Percentiles rank a stretch among this genome's conserved stretches.
Evolutionary conservation across 2,329 filamentous ascomycete genomes (phyloP).

Genomic region (Verticillium zaregamsianum): DNA sequence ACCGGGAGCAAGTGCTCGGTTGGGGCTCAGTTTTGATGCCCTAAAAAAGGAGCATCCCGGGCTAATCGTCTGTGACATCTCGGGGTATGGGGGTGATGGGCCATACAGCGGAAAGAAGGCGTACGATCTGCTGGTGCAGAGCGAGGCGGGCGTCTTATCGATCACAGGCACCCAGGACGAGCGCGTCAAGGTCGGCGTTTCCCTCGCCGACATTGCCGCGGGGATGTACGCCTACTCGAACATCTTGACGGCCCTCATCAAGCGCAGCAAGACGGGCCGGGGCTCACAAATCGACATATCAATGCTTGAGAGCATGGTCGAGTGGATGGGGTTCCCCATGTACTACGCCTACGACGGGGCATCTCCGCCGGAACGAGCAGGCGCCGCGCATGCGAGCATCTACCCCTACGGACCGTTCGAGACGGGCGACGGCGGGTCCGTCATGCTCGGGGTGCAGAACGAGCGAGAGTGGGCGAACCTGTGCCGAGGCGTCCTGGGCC

Average conservation of each 20-base stretch:
- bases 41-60: constrained; percentile 35
- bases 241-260: constrained; percentile 44
- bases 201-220: constrained; percentile 50
- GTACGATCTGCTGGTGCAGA: constrained; percentile 51
- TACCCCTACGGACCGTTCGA: constrained; percentile 55
- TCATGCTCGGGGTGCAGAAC: constrained; percentile 56
- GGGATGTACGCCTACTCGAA: constrained; percentile 49
- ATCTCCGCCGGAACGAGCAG: constrained; percentile 35
- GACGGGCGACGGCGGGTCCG: constrained; percentile 39
- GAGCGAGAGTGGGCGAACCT: constrained; percentile 51
- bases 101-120: constrained; percentile 51
- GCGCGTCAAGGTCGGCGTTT: constrained; percentile 47
- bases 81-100: constrained; percentile 46
- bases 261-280: constrained; percentile 41
- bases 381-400: constrained; percentile 49
- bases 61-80: constrained; percentile 51
- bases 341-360: constrained; percentile 48
- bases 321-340: constrained; percentile 55
- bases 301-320: constrained; percentile 54
- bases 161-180: constrained; percentile 41
- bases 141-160: constrained; percentile 47
- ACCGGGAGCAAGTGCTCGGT: constrained; percentile 40
- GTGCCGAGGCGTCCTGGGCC: constrained; percentile 39
- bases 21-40: constrained; percentile 42
- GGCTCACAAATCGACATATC: constrained; percentile 50